A percentile compares a stretch with the other conserved stretches of the same genome.
These are phyloP conservation scores for Podospora australis DNA, from an alignment of 495 filamentous ascomycete species.

Conservation along the genomic window DNA sequence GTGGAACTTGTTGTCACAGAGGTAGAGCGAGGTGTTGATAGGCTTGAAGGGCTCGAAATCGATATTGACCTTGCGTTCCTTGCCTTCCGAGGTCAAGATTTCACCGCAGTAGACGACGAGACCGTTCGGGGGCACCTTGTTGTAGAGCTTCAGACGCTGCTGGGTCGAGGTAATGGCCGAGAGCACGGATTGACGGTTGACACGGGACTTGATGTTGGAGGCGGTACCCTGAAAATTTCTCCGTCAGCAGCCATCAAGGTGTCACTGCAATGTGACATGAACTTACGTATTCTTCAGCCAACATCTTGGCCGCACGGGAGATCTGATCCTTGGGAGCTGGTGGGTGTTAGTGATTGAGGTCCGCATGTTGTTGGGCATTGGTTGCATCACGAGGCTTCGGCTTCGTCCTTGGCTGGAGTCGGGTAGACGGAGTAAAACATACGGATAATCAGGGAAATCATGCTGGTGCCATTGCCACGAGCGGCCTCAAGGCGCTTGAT, in stretches of 20 bases:
- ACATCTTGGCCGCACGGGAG: slow-evolving; percentile 94
- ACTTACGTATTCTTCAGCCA: slow-evolving; percentile 98
- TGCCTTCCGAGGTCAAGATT: slow-evolving; percentile 98
- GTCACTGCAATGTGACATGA: slow-evolving; percentile 1
- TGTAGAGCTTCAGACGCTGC: slow-evolving; percentile 97
- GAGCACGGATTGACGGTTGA: slow-evolving; percentile 94
- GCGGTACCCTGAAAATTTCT: slow-evolving; percentile 67
- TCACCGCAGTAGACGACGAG: slow-evolving; percentile 98
- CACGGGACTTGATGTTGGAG: slow-evolving; percentile 98
- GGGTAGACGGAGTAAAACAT: slow-evolving; percentile 28
- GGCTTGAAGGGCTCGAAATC: slow-evolving; percentile 99
- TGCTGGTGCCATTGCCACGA: slow-evolving; percentile 90
- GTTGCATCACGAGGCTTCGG: neutral
- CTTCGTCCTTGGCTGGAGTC: neutral
- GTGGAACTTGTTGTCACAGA: slow-evolving; percentile 99
- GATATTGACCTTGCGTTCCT: slow-evolving; percentile 98
- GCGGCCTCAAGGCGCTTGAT: slow-evolving; percentile 93
- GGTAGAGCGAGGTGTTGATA: slow-evolving; percentile 97
- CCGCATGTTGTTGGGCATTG: neutral
- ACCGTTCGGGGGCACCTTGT: slow-evolving; percentile 95
- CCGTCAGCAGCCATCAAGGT: slow-evolving; percentile 6
- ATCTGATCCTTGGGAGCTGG: slow-evolving; percentile 95
- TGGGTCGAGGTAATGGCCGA: slow-evolving; percentile 98
- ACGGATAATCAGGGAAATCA: slow-evolving; percentile 99
- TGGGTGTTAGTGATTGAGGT: slow-evolving; percentile 15